Evolutionary conservation across 164 flowering plant species (phyloP).

Genomic region (Vitis vinifera): DNA sequence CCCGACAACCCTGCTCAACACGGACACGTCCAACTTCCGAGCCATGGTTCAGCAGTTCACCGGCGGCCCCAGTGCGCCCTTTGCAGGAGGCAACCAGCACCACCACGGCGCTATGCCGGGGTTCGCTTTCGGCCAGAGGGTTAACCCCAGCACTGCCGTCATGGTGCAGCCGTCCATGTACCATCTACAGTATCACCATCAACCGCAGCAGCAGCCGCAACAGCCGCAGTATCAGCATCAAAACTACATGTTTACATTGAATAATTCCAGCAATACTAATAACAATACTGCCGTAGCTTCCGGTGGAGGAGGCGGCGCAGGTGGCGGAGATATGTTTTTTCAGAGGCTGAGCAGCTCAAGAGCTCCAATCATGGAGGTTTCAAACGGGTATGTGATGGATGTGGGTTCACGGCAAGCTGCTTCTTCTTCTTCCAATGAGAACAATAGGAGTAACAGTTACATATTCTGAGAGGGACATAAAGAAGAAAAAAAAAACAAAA

Average conservation of each 20-base stretch:
- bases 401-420: conserved; percentile 3
- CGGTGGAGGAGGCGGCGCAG: not conserved
- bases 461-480: conserved; percentile 17
- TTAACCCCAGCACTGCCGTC: not conserved
- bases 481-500: not conserved
- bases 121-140: conserved; percentile 19
- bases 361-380: conserved; percentile 1
- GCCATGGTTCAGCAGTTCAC: conserved; percentile 97
- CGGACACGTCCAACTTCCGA: conserved; percentile 72
- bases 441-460: conserved; percentile 12
- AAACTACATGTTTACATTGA: conserved; percentile 12
- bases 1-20: conserved; percentile 74
- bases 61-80: conserved; percentile 50
- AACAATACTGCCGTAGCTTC: not conserved
- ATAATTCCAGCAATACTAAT: conserved; percentile 1
- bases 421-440: conserved; percentile 10
- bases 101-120: not conserved
- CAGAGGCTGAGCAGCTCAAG: conserved; percentile 13
- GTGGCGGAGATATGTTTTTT: conserved; percentile 6
- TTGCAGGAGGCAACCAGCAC: conserved; percentile 5
- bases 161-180: conserved; percentile 3
- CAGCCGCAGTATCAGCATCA: not conserved
- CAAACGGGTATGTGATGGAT: conserved; percentile 18
- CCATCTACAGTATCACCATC: conserved; percentile 6
- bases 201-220: conserved; percentile 1